Base-by-base conservation (phyloP, 2,329 filamentous ascomycete genomes). In the Penicillium nordicum region DNA sequence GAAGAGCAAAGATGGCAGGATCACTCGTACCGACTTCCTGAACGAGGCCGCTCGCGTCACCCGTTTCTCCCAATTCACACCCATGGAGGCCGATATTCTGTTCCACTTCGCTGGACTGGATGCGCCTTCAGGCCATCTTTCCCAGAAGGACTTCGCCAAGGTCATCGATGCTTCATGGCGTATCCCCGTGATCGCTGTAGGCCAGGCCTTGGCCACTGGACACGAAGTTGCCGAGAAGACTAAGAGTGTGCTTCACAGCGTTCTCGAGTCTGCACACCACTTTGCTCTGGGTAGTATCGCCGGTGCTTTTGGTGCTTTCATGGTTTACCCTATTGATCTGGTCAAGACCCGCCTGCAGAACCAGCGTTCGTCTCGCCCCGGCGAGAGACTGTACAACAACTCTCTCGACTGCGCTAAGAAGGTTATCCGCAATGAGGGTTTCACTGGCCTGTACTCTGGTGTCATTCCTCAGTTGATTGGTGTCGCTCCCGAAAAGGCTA, bases 301-400 rank as follows among this genome's bases (percentile, higher is more conserved):
- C 8, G 94, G 94, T 76, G 94, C 94, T 10, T 99, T 99, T 72
- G 94, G 94, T 73, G 94, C 94, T 12, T 97, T 99, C 74, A 97
- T 99, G 91, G 94, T 99, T 52, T 99, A 99, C 74, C 94, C 94
- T 25, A 97, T 99, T 71, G 94, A 99, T 79, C 79, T 99, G 59
- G 94, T 99, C 74, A 99, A 99, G 84, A 99, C 94, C 1, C 87
- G 94, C 59, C 89, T 99, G 87, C 94, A 99, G 77, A 99, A 99
- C 79, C 94, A 99, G 80, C 86, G 94, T 64, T 86, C 85, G 50
- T 85, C 84, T 5, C 85, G 88, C 49, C 90, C 92, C 0, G 94
- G 94, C 55, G 88, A 96, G 74, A 82, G 89, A 59, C 78, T 97
- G 59, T 99, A 99, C 79, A 96, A 96, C 77, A 99, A 99, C 81